Evolutionary conservation across 225 moss, liverwort and hornwort species (phyloP).

Genomic region (Lunularia cruciata): DNA sequence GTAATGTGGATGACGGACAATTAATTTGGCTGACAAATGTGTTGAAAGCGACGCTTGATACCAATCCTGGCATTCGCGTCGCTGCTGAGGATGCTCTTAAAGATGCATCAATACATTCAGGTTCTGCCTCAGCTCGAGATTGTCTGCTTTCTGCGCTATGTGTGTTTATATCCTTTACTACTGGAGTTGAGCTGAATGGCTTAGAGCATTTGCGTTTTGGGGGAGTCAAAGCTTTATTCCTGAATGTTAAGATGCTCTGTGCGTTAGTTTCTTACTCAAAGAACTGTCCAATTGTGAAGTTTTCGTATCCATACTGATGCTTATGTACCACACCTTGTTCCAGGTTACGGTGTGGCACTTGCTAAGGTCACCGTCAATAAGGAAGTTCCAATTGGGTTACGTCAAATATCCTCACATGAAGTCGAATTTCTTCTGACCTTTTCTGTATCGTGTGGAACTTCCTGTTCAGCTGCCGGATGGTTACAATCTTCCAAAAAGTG

Average conservation of each 20-base stretch:
- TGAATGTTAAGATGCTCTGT: too few relatives aligned
- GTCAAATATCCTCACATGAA: slow-evolving; percentile 70
- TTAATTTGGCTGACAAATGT: slow-evolving; percentile 76
- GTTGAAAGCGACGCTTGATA: slow-evolving; percentile 78
- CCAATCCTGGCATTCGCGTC: slow-evolving; percentile 61
- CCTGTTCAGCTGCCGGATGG: too few relatives aligned
- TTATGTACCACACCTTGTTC: slow-evolving; percentile 1
- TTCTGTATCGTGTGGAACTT: too few relatives aligned
- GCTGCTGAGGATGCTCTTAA: slow-evolving; percentile 85
- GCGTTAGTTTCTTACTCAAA: too few relatives aligned
- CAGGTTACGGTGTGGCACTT: slow-evolving; percentile 90
- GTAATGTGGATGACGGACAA: slow-evolving; percentile 50
- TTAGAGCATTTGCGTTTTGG: background rate
- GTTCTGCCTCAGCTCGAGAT: slow-evolving; percentile 21
- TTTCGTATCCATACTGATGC: too few relatives aligned
- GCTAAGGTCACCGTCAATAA: slow-evolving; percentile 72
- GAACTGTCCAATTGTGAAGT: too few relatives aligned
- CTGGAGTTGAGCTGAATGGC: background rate
- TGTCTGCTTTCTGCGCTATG: background rate
- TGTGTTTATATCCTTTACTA: background rate
- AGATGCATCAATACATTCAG: slow-evolving; percentile 75
- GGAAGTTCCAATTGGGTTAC: slow-evolving; percentile 71
- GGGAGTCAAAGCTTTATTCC: too few relatives aligned
- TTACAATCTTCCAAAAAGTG: too few relatives aligned
- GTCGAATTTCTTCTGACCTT: too few relatives aligned